These are phyloP conservation scores for Boletus vinaceobasis DNA, from an alignment of 768 basidiomycete species.

Conservation along the genomic window DNA sequence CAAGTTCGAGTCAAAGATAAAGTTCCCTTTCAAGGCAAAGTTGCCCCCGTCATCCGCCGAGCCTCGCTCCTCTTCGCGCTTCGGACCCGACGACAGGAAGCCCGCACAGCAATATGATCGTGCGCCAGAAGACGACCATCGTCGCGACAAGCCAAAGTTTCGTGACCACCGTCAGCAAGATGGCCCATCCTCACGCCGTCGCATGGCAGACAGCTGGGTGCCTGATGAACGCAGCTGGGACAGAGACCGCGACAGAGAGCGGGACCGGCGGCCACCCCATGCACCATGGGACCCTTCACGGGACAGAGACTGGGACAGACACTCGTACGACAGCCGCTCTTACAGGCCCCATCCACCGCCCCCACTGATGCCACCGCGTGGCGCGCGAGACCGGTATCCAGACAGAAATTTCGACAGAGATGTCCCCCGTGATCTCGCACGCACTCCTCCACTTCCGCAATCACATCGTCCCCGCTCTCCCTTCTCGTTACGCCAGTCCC, in stretches of 20 bases:
- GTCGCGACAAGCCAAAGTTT: slow-evolving; percentile 28
- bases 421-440: slow-evolving; percentile 18
- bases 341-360: slow-evolving; percentile 16
- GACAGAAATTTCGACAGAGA: slow-evolving; percentile 25
- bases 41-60: not conserved
- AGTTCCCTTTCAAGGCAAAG: slow-evolving; percentile 73
- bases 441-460: slow-evolving; percentile 21
- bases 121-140: slow-evolving; percentile 44
- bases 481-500: slow-evolving; percentile 23
- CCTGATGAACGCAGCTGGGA: slow-evolving; percentile 27
- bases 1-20: slow-evolving; percentile 47
- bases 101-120: slow-evolving; percentile 35
- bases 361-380: slow-evolving; percentile 8
- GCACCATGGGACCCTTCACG: slow-evolving; percentile 19
- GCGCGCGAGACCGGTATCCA: slow-evolving; percentile 23
- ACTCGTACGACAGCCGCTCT: slow-evolving; percentile 14
- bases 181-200: slow-evolving; percentile 14
- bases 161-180: slow-evolving; percentile 23
- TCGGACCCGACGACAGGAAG: slow-evolving; percentile 25
- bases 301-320: slow-evolving; percentile 26
- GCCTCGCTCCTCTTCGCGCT: slow-evolving; percentile 34
- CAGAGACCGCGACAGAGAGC: slow-evolving; percentile 22
- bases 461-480: slow-evolving; percentile 20
- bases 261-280: slow-evolving; percentile 24
- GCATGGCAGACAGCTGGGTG: slow-evolving; percentile 22